phyloP scores from a whole-genome alignment of 441 rosid species.

The Pelargonium australe region DNA sequence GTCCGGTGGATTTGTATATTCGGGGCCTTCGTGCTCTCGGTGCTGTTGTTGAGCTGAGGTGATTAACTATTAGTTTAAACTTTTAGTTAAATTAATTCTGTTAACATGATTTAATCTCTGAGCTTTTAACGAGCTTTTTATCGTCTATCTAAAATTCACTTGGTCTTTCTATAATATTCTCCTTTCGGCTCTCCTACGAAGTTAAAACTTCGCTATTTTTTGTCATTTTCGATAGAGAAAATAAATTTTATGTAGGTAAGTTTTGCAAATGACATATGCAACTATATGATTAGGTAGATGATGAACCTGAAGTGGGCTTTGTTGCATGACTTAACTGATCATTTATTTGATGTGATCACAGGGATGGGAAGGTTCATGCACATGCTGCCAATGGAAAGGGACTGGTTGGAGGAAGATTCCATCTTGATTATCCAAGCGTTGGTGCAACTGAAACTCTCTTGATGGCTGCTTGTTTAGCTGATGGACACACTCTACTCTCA shows the following conservation, averaged over 20 bases:
- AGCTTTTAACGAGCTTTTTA: not conserved
- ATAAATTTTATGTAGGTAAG: no score
- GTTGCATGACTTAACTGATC: not conserved
- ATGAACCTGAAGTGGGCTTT: not conserved
- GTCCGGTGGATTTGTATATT: slow-evolving; percentile 29
- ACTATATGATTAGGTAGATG: not conserved
- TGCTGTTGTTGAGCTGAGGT: slow-evolving; percentile 27
- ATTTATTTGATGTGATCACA: not conserved
- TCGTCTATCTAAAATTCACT: no score
- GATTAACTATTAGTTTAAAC: no score
- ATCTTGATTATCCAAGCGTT: slow-evolving; percentile 29
- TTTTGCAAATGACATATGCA: not conserved
- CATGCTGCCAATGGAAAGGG: slow-evolving; percentile 30
- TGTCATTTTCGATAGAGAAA: no score
- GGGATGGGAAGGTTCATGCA: slow-evolving; percentile 25
- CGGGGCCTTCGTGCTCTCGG: slow-evolving; percentile 31
- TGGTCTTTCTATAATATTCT: no score
- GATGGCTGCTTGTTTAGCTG: slow-evolving; percentile 36
- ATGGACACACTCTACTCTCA: slow-evolving; percentile 28
- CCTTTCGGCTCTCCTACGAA: no score
- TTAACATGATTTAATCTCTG: not conserved
- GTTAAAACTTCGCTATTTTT: no score
- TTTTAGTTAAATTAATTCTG: no score
- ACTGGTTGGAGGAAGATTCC: slow-evolving; percentile 28
- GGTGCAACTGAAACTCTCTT: slow-evolving; percentile 36